Base-by-base conservation (phyloP, 1,139 yeast genomes). In the Kurtzmaniella quercitrusa region DNA sequence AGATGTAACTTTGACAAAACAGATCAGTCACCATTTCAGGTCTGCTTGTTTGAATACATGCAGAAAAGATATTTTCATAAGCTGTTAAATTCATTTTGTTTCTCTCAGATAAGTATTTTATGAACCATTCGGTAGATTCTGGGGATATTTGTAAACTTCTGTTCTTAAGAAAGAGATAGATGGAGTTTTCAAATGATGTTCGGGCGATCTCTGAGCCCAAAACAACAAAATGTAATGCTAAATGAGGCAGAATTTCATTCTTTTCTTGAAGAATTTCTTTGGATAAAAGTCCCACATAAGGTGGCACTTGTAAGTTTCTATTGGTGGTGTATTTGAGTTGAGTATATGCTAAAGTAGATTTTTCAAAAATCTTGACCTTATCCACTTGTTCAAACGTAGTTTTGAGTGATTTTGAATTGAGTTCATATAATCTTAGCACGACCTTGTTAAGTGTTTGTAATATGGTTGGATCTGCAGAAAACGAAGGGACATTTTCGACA, bases 261-360 rank as follows among this genome's bases (percentile, higher is more conserved):
- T 43, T 28, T 14, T 46, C 47, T 17, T 50, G 48, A 12, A 45
- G 43, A 22, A 61, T 54, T 33, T 50, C 43, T 20, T 47, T 54
- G 2, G 66, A 57, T 26, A 68, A 42, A 2, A 56, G 39, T 1
- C 63, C 53, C 50, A 68, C 47, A 48, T 52, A 68, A 41, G 56
- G 56, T 1, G 74, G 73, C 12, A 62, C 38, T 5, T 41, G 40
- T 6, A 49, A 7, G 11, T 43, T 41, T 36, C 44, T 26, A 39
- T 45, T 33, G 1, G 42, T 45, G 4, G 38, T 18, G 8, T 43
- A 46, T 5, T 45, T 26, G 17, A 26, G 36, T 32, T 33, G 15
- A 9, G 37, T 33, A 2, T 28, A 19, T 22, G 50, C 42, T 7
- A 42, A 36, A 1, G 60, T 51, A 0, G 64, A 48, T 36, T 48